A percentile compares a stretch with the other conserved stretches of the same genome.
phyloP scores from a whole-genome alignment of 2,329 filamentous ascomycete species.

The Dactylellina leptospora region DNA sequence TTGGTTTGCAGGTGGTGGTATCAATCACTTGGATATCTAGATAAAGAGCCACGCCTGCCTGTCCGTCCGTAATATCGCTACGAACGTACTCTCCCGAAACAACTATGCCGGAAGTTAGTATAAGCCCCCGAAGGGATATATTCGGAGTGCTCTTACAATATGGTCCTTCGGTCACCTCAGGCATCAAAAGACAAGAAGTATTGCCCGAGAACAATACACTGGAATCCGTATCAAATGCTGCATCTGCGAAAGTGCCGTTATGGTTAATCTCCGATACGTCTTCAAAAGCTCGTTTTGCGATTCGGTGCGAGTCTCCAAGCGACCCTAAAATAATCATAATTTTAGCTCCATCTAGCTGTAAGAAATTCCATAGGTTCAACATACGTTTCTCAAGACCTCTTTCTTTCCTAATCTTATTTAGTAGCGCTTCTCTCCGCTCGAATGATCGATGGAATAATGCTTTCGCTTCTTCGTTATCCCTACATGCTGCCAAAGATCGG shows the following conservation, averaged over 20 bases:
- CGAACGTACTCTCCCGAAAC: conserved; percentile 64
- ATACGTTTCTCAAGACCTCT: conserved; percentile 36
- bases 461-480: conserved; percentile 40
- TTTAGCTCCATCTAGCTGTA: not conserved
- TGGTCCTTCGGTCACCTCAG: conserved; percentile 61
- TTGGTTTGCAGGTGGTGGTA: conserved; percentile 66
- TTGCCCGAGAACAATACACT: conserved; percentile 62
- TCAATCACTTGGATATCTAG: conserved; percentile 68
- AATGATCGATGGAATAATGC: conserved; percentile 36
- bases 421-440: conserved; percentile 30
- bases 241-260: conserved; percentile 58
- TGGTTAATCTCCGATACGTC: conserved; percentile 57
- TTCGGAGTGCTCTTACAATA: conserved; percentile 62
- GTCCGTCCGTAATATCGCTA: conserved; percentile 63
- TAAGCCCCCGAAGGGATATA: too few relatives aligned
- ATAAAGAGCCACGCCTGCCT: conserved; percentile 64
- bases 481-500: conserved; percentile 44
- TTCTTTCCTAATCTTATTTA: conserved; percentile 36
- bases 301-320: conserved; percentile 25
- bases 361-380: not conserved
- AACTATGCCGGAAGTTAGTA: conserved; percentile 59
- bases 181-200: conserved; percentile 60
- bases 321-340: conserved; percentile 12
- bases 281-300: conserved; percentile 49
- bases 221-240: conserved; percentile 52